Percentiles rank a stretch among this genome's conserved stretches.
Evolutionary conservation across 2,329 filamentous ascomycete genomes (phyloP).

Genomic region (Aspergillus pseudonomiae): DNA sequence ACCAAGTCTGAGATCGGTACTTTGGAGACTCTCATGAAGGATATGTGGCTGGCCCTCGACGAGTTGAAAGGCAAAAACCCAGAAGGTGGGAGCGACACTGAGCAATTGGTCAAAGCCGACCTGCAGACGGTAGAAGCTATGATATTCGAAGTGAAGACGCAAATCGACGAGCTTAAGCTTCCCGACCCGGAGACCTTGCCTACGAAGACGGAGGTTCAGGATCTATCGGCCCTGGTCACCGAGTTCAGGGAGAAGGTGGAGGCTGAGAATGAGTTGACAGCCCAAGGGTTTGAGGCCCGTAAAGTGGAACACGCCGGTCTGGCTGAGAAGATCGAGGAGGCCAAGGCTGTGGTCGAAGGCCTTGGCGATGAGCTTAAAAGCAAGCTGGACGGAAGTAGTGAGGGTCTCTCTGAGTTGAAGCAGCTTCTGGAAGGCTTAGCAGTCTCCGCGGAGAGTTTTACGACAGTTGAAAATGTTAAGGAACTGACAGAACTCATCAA

Average conservation of each 20-base stretch:
- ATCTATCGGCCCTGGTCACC: conserved; percentile 70
- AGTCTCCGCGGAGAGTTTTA: conserved; percentile 54
- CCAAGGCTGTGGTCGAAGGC: conserved; percentile 76
- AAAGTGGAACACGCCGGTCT: conserved; percentile 81
- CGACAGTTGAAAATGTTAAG: conserved; percentile 63
- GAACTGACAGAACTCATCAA: conserved; percentile 76
- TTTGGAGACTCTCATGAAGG: conserved; percentile 76
- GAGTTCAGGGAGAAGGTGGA: conserved; percentile 68
- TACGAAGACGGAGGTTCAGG: conserved; percentile 73
- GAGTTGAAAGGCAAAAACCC: conserved; percentile 60
- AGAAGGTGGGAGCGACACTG: conserved; percentile 52
- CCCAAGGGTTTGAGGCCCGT: conserved; percentile 79
- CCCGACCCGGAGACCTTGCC: conserved; percentile 72
- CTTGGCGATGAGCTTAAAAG: conserved; percentile 75
- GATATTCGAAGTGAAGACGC: conserved; percentile 81
- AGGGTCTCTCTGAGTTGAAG: conserved; percentile 62
- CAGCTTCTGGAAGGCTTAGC: conserved; percentile 69
- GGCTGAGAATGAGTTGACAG: conserved; percentile 70
- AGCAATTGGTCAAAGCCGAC: conserved; percentile 77
- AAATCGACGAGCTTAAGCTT: conserved; percentile 72
- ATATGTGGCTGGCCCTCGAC: conserved; percentile 74
- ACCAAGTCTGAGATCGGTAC: conserved; percentile 77
- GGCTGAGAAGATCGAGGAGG: conserved; percentile 74
- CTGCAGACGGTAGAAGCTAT: conserved; percentile 79
- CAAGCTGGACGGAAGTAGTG: conserved; percentile 75